Base-by-base conservation (phyloP, 805 yeast species). In the Gaillardinia entomophila region DNA sequence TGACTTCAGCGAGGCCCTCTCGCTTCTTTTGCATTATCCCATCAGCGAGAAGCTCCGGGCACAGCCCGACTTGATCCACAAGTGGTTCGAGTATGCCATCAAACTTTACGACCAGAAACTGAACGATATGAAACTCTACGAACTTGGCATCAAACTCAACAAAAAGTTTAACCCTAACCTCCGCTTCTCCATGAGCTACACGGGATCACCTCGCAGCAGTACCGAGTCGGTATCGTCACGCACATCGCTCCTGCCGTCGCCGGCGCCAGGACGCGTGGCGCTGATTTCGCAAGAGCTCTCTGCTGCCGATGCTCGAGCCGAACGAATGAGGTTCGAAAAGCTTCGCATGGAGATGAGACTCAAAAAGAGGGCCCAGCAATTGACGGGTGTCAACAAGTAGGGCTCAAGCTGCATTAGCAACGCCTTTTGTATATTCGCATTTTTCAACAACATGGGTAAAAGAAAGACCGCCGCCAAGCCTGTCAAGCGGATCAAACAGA, bases 381-480 rank as follows among this genome's bases (percentile, higher is more conserved):
- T 42, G 28, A 16, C 36, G 8, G 10, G 8, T 19, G 8, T n/a
- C n/a, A n/a, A n/a, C n/a, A n/a, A n/a, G n/a, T n/a, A n/a, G n/a
- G n/a, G n/a, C n/a, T n/a, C n/a, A n/a, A n/a, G n/a, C n/a, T n/a
- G n/a, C n/a, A n/a, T n/a, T n/a, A n/a, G n/a, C n/a, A n/a, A n/a
- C n/a, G n/a, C n/a, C n/a, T n/a, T n/a, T n/a, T n/a, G n/a, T n/a
- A n/a, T n/a, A n/a, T n/a, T n/a, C n/a, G n/a, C n/a, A n/a, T n/a
- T n/a, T n/a, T n/a, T n/a, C n/a, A n/a, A n/a, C n/a, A 35, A 12
- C 30, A 66, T 66, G 92, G 92, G 89, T 43, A 86, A 79, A 58
- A 71, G 95, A 69, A 88, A 84, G 66, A 77, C 90, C 23, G 69
- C 88, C 6, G 79, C 88, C 55, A 83, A 82, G 45, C 96, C 96